Evolutionary conservation across 345 rosid genomes (phyloP).

Genomic region (Jatropha curcas): DNA sequence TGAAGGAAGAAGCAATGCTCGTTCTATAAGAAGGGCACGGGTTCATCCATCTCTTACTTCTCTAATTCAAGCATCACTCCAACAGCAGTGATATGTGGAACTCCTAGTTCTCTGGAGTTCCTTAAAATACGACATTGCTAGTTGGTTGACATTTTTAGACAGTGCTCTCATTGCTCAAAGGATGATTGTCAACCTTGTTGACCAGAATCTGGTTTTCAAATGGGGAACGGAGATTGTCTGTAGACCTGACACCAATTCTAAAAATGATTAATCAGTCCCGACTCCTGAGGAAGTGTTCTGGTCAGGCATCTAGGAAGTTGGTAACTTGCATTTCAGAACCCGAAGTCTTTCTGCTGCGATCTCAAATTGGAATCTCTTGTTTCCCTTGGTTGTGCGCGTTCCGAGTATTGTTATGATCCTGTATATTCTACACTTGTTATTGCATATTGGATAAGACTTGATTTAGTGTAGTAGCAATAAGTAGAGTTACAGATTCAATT

Average conservation of each 20-base stretch:
- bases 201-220: not conserved
- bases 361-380: not conserved
- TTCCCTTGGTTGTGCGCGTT: not conserved
- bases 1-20: constrained; percentile 79
- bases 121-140: not conserved
- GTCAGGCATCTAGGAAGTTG: not conserved
- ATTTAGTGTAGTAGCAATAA: too few species aligned
- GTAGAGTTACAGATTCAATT: too few species aligned
- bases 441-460: too few species aligned
- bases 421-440: too few species aligned
- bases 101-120: not conserved
- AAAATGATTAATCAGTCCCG: not conserved
- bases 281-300: not conserved
- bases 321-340: not conserved
- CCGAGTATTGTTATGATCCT: too few species aligned
- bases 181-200: not conserved
- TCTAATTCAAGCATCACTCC: constrained; percentile 60
- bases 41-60: constrained; percentile 92
- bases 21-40: constrained; percentile 71
- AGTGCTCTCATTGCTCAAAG: not conserved
- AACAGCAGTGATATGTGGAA: constrained; percentile 30
- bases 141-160: not conserved
- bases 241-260: not conserved
- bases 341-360: not conserved
- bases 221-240: not conserved